These are phyloP conservation scores for Lenzites betulinus DNA, from an alignment of 768 basidiomycete genomes.

Conservation along the genomic window DNA sequence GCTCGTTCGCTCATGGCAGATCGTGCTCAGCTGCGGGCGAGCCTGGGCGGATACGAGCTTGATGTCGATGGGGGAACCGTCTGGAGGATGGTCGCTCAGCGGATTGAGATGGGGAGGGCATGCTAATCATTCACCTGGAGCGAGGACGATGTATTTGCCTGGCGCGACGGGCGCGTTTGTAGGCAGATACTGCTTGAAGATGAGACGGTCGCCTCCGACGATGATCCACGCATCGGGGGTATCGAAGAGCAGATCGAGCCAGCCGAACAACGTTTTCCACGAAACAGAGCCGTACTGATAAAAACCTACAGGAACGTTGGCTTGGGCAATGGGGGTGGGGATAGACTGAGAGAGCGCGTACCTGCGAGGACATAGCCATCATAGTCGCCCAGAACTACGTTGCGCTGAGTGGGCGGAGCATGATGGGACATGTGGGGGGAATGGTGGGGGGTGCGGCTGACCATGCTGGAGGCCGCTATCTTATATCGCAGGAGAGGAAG, in stretches of 20 bases:
- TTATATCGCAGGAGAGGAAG: too few species aligned
- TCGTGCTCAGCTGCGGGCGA: background rate
- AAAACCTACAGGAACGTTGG: background rate
- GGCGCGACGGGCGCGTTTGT: slow-evolving; percentile 6
- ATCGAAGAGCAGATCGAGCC: slow-evolving; percentile 9
- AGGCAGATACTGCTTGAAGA: slow-evolving; percentile 3
- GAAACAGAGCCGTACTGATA: slow-evolving; percentile 12
- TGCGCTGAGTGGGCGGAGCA: background rate
- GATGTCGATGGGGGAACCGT: slow-evolving; percentile 8
- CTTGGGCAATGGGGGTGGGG: background rate
- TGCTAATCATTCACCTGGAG: too few species aligned
- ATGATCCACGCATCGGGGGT: slow-evolving; percentile 7
- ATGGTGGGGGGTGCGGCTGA: too few species aligned
- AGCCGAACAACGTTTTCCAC: slow-evolving; percentile 8
- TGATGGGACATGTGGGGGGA: background rate
- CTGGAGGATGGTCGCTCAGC: background rate
- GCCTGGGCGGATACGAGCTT: slow-evolving; percentile 5
- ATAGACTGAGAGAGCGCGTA: background rate
- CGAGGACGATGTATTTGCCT: slow-evolving; percentile 10
- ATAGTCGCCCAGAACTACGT: slow-evolving; percentile 13
- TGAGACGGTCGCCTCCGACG: slow-evolving; percentile 4
- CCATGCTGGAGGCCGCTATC: too few species aligned
- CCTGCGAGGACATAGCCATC: slow-evolving; percentile 9
- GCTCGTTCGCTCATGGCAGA: background rate
- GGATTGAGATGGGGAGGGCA: background rate